Base-by-base conservation (phyloP, 139 green algal genomes). In the Micractinium conductrix region DNA sequence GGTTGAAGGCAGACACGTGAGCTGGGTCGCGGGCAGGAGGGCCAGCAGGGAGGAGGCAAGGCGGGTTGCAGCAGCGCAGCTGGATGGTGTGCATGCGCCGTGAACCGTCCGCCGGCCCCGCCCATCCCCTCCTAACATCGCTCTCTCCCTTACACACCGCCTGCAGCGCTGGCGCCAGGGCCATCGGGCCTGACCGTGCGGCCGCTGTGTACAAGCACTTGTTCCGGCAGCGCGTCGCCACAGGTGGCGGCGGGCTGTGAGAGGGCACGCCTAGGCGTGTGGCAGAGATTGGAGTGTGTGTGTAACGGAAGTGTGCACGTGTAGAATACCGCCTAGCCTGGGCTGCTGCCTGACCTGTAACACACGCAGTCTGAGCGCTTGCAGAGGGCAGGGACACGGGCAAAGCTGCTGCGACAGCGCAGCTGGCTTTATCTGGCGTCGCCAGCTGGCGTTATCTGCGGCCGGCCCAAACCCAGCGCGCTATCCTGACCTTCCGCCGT, bases 1-100 rank as follows among this genome's bases (percentile, higher is more conserved):
- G 78, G 17, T 30, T 93, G 63, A 86, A 50, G 33, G 22, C 35
- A 2, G 28, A 44, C 1, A 38, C 40, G 60, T 73, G 80, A 22
- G 38, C 7, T n/a, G n/a, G n/a, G n/a, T 21, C 37, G 44, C 38
- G 12, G n/a, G 33, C 35, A 43, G 28, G 37, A 19, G 67, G 45
- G 21, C 33, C 37, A 62, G 5, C 14, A 48, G 28, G 33, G 16
- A 7, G 2, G 8, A 8, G 67, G 4, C 21, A 43, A 24, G 65
- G 30, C 14, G 6, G 33, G 14, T 16, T 42, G 48, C 48, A 58
- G 48, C 12, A 10, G 16, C 12, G 48, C 48, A 58, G 48, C 12
- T 58, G 16, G 48, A 24, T 68, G 55, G 55, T 19, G 5, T 65
- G 55, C 55, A 26, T 65, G 55, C 55, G 16, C 55, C 16, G 12